Evolutionary conservation across 441 rosid species (phyloP), one percentile per base, ranked within the genome.

Genomic region (Arabidopsis lyrata): DNA sequence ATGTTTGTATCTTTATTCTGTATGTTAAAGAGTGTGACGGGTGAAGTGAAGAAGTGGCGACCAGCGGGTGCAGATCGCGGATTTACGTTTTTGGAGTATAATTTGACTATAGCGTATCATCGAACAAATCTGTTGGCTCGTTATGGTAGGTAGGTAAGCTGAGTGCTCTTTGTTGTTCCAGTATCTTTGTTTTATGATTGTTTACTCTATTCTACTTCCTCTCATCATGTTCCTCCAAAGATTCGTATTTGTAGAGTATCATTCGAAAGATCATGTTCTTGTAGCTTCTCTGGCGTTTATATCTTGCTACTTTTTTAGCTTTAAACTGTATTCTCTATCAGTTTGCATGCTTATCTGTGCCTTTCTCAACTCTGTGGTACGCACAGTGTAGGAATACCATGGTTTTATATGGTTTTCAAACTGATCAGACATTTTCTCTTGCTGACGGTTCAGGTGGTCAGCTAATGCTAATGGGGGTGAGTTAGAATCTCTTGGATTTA

Each of bases 91-190:
- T 77, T 85, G 78, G 76, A 16, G 2, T 88, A 89, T 72, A 95
- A 95, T 80, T 84, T 95, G 14, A 95, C 97, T 12, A 85, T 95
- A 77, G 93, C 99, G 0, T 95, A 95, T 76, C 99, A 95, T 76
- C 83, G 96, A 65, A 95, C 99, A 1, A 95, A 90, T 84, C 95
- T 95, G 18, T 78, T 95, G 82, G 96, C 86, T 3, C 96, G 87
- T 48, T 90, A 95, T 59, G 93, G 93, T 87, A 92, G 93, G 93
- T 87, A 92, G 99, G 99, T 92, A 89, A 86, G 96, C 85, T 86
- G 61, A 63, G 66, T 52, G 76, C 74, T 22, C 20, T 48, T 32
- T 70, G 27, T 9, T 66, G 53, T 15, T 72, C 15, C 1, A 68
- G 2, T 47, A 47, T 47, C n/a, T n/a, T n/a, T n/a, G n/a, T n/a